Conservation (phyloP, 2,329 filamentous ascomycete species). For the Albophoma yamanashiensis region DNA sequence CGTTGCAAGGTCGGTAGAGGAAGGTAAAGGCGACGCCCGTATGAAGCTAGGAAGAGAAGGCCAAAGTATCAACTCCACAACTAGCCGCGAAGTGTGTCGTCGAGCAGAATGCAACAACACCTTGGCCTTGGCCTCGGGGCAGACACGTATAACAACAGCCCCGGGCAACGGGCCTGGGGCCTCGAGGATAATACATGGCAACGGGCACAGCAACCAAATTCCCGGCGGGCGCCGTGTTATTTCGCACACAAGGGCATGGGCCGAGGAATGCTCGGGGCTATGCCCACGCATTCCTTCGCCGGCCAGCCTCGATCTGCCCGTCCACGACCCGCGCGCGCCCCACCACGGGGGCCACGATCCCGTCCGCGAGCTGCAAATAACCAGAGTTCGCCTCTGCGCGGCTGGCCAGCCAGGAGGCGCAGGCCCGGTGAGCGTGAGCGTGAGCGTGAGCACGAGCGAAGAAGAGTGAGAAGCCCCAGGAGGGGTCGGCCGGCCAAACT, state of each 20-base stretch:
- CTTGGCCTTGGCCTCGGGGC: neutral
- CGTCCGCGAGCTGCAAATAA: neutral
- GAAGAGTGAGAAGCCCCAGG: neutral
- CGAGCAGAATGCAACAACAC: neutral
- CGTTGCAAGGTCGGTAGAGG: neutral
- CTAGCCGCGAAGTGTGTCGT: neutral
- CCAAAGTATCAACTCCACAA: slow-evolving; percentile 1
- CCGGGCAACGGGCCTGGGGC: neutral
- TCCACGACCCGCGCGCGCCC: neutral
- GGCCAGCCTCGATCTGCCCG: neutral
- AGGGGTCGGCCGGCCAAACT: neutral
- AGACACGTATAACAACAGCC: slow-evolving; percentile 2
- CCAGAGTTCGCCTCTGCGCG: neutral
- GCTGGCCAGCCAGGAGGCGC: neutral
- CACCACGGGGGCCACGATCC: slow-evolving; percentile 1
- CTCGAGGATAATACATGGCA: slow-evolving; percentile 1
- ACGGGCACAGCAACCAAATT: slow-evolving; percentile 1
- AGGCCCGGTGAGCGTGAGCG: neutral
- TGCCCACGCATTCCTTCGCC: slow-evolving; percentile 2
- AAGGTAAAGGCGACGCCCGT: neutral
- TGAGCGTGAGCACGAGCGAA: neutral
- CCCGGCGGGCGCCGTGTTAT: neutral
- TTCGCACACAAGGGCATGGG: neutral
- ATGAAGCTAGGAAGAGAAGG: neutral
- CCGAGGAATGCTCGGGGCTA: slow-evolving; percentile 3